These are phyloP conservation scores for Cubamyces sp. DNA, from an alignment of 768 basidiomycete species.

Conservation along the genomic window DNA sequence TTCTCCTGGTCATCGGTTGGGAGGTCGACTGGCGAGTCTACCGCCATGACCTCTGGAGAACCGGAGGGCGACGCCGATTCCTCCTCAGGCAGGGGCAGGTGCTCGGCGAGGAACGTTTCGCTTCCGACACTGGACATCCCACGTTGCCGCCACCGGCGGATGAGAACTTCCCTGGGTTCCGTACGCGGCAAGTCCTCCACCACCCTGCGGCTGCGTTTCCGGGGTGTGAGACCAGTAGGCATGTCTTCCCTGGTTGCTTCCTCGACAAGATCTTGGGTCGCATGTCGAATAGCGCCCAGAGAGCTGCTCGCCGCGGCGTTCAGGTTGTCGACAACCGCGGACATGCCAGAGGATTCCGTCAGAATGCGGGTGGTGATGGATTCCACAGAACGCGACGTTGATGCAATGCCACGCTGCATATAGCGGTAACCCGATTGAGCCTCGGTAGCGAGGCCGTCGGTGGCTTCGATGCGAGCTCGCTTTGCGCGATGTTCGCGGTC, in stretches of 20 bases:
- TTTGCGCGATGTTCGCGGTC: constrained; percentile 67
- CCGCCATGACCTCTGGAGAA: constrained; percentile 22
- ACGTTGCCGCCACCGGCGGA: constrained; percentile 54
- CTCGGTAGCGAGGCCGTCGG: constrained; percentile 50
- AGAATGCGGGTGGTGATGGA: constrained; percentile 45
- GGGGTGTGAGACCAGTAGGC: constrained; percentile 75
- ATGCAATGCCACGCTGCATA: constrained; percentile 53
- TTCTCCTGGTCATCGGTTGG: constrained; percentile 24
- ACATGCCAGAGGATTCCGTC: constrained; percentile 52
- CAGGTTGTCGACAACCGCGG: constrained; percentile 47
- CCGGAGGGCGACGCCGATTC: constrained; percentile 21
- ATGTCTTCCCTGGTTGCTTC: constrained; percentile 65
- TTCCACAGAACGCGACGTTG: constrained; percentile 53
- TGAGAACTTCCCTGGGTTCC: constrained; percentile 58
- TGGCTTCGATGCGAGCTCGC: constrained; percentile 66
- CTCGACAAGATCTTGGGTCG: constrained; percentile 54
- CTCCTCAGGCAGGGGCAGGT: constrained; percentile 40
- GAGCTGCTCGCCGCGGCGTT: constrained; percentile 45
- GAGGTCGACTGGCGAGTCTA: constrained; percentile 15
- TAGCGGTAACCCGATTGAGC: constrained; percentile 55
- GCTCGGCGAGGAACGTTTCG: constrained; percentile 45
- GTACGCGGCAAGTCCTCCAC: constrained; percentile 76
- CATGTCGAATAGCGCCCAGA: constrained; percentile 53
- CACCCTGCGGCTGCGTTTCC: constrained; percentile 73
- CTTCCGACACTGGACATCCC: constrained; percentile 35